Percentiles rank a stretch among this genome's conserved stretches.
Conservation (phyloP, 768 basidiomycete species). For the Mycena haematopus region DNA sequence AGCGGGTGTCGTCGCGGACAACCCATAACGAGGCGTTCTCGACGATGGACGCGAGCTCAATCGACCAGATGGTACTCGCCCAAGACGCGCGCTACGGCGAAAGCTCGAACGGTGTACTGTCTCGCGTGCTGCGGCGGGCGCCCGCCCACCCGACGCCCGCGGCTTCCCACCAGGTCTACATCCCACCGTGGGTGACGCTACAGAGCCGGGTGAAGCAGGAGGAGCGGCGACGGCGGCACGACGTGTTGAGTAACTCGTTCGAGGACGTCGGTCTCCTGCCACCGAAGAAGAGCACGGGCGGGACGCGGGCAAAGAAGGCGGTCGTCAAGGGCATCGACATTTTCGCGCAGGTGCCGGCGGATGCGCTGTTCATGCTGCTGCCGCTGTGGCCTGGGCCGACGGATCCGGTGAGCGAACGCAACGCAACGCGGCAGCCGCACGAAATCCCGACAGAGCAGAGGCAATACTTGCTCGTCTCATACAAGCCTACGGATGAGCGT, state of each 20-base stretch:
- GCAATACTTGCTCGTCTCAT: constrained; percentile 82
- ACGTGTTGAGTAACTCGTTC: constrained; percentile 76
- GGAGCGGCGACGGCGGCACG: constrained; percentile 69
- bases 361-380: constrained; percentile 81
- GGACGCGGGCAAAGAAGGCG: constrained; percentile 29
- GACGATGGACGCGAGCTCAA: constrained; percentile 58
- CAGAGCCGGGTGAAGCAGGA: constrained; percentile 71
- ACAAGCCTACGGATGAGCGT: constrained; percentile 57
- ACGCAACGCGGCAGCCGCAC: constrained; percentile 34
- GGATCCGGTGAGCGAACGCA: constrained; percentile 48
- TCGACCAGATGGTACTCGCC: constrained; percentile 51
- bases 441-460: constrained; percentile 58
- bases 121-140: constrained; percentile 16
- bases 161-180: constrained; percentile 33
- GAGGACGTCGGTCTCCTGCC: constrained; percentile 81
- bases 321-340: constrained; percentile 43
- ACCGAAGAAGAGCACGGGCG: constrained; percentile 45
- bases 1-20: constrained; percentile 49
- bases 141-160: constrained; percentile 13
- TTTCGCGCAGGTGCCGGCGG: constrained; percentile 67
- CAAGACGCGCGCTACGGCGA: constrained; percentile 30
- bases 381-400: constrained; percentile 86
- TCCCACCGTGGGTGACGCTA: constrained; percentile 69
- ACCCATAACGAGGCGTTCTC: constrained; percentile 70
- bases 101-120: constrained; percentile 22